These are phyloP conservation scores for Ophiostoma ips DNA, from an alignment of 2,329 filamentous ascomycete genomes.

Conservation along the genomic window DNA sequence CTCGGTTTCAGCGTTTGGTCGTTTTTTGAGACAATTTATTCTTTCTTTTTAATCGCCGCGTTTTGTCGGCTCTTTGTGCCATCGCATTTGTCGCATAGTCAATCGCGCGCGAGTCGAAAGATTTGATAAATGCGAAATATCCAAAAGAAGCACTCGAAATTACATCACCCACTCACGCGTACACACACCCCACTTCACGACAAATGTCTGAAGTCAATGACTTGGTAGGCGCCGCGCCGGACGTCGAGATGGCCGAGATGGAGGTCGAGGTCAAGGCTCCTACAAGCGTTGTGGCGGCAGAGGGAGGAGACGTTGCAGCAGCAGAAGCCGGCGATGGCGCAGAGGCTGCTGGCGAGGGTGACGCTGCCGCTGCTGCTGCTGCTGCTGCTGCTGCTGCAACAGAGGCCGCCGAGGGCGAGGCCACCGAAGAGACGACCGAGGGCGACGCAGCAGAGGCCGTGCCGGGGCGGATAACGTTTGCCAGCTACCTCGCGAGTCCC, in stretches of 20 bases:
- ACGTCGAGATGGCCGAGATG: not conserved
- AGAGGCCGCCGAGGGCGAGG: not conserved
- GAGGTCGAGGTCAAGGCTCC: not conserved
- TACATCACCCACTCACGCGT: not conserved
- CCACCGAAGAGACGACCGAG: constrained; percentile 15
- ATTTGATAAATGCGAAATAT: not conserved
- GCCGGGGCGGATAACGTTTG: constrained; percentile 29
- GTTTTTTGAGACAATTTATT: too few species aligned
- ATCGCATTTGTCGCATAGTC: not conserved
- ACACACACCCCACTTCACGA: not conserved
- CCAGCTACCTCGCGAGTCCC: constrained; percentile 52
- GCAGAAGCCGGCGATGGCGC: not conserved
- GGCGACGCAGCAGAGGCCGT: constrained; percentile 13
- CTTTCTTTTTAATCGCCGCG: too few species aligned
- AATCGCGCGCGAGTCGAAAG: not conserved
- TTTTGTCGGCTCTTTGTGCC: not conserved
- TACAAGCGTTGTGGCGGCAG: not conserved
- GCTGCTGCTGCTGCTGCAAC: not conserved
- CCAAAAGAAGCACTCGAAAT: not conserved
- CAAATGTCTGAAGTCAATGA: not conserved
- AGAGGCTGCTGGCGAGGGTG: too few species aligned
- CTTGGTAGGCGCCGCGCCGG: not conserved
- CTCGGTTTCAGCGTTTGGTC: too few species aligned
- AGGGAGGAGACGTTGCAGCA: not conserved
- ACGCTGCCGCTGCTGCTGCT: not conserved